A percentile compares a stretch with the other conserved stretches of the same genome.
Conservation (phyloP, 257 asterid genomes). For the Eucommia ulmoides region DNA sequence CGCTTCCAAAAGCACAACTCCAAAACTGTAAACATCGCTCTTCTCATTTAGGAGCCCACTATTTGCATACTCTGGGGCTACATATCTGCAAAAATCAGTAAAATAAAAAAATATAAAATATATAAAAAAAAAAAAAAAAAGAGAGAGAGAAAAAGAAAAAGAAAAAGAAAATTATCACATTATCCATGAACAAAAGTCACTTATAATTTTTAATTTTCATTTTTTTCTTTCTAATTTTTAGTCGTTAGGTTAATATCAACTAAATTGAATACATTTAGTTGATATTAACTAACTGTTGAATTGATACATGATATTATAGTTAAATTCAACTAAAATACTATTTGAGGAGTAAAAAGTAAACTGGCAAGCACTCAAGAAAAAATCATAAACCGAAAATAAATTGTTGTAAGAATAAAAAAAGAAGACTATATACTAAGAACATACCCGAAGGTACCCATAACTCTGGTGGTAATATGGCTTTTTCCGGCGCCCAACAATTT, state of each 20-base stretch:
- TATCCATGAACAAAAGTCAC: no score
- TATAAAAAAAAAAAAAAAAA: no score
- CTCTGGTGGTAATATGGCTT: slow-evolving; percentile 77
- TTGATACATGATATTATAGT: neutral
- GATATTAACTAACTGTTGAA: no score
- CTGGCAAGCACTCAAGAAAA: neutral
- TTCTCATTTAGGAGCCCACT: slow-evolving; percentile 68
- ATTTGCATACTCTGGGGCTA: slow-evolving; percentile 84
- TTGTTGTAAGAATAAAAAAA: neutral
- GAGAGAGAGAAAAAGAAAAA: neutral
- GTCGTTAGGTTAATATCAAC: no score
- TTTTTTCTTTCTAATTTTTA: no score
- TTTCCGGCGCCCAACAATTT: slow-evolving; percentile 75
- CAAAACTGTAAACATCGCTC: slow-evolving; percentile 76
- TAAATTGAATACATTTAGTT: no score
- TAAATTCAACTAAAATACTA: no score
- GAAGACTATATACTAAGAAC: slow-evolving; percentile 8
- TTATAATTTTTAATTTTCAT: no score
- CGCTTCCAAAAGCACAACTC: slow-evolving; percentile 66
- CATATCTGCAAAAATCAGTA: slow-evolving; percentile 36
- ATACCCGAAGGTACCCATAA: slow-evolving; percentile 92
- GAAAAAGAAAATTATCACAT: neutral
- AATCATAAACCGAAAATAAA: neutral
- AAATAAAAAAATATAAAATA: no score
- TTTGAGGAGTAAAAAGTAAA: neutral